Base-by-base conservation (phyloP, 2,329 filamentous ascomycete genomes). In the Dactylellina haptotyla region DNA sequence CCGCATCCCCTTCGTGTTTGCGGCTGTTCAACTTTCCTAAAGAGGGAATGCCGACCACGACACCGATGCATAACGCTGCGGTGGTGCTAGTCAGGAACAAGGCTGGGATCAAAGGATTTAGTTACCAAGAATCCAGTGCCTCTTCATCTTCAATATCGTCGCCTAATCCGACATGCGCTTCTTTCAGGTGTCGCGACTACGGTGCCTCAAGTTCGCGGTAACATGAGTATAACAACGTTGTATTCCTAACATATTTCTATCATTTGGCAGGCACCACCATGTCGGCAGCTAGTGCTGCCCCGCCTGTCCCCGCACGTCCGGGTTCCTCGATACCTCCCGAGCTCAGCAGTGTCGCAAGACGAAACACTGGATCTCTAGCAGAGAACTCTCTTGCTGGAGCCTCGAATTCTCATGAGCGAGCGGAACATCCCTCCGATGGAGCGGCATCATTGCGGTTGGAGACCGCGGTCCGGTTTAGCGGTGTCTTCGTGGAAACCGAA, bases 391-490 rank as follows among this genome's bases (percentile, higher is more conserved):
- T 59, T 20, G 25, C 53, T 23, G 63, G 63, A 43, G 48, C 32
- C 20, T 45, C 32, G 23, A 14, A 41, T 25, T 58, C 30, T 20
- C 54, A 59, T 45, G 64, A 69, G 56, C 41, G 34, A 18, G 64
- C 56, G 34, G 64, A 69, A 46, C 54, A 59, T 46, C 46, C 54
- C 1, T 41, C 64, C 20, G 43, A 53, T 34, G 2, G 34, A 2
- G 14, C 30, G 28, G 12, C 53, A 25, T 71, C 58, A 28, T 18
- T 71, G 18, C 53, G 32, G 9, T 43, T 71, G 5, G 66, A 71
- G 41, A 71, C 66, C 14, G 43, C 66, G 14, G 66, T 71, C 26
- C 59, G 50, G 28, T 71, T 71, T 34, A 58, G 34, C 18, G 46
- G 57, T 4, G 23, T 26, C 3, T 16, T 48, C 20, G 10, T 50